Percentiles rank a stretch among this genome's conserved stretches.
These are phyloP conservation scores for Sapria himalayana DNA, from an alignment of 345 rosid genomes.

Conservation along the genomic window DNA sequence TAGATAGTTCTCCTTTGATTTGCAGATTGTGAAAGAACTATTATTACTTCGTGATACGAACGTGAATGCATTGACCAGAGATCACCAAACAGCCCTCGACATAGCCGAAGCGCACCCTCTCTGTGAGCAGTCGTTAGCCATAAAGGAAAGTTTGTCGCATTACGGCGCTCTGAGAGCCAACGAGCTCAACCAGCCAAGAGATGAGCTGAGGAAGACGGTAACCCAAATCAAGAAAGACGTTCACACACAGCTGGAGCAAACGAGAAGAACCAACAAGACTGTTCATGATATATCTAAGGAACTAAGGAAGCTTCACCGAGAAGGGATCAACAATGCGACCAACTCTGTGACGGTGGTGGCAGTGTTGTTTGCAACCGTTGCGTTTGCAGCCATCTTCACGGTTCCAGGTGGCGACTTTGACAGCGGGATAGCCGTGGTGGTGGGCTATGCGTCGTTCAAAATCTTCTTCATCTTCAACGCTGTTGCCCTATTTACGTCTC, in stretches of 20 bases:
- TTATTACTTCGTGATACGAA: conserved; percentile 44
- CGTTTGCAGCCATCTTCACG: conserved; percentile 68
- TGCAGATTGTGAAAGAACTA: conserved; percentile 62
- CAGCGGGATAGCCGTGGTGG: conserved; percentile 38
- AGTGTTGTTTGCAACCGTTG: conserved; percentile 82
- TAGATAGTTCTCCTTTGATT: background rate
- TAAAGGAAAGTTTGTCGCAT: conserved; percentile 33
- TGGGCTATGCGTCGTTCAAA: conserved; percentile 24
- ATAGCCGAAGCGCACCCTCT: conserved; percentile 66
- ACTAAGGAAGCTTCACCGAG: conserved; percentile 55
- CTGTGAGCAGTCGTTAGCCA: conserved; percentile 46
- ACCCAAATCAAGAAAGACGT: conserved; percentile 68
- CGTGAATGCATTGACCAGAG: conserved; percentile 61
- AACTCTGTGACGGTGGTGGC: conserved; percentile 83
- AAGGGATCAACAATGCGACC: conserved; percentile 69
- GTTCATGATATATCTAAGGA: conserved; percentile 64
- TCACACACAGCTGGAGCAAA: conserved; percentile 68
- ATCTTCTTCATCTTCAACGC: conserved; percentile 61
- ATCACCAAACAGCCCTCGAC: conserved; percentile 62
- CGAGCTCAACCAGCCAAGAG: conserved; percentile 58
- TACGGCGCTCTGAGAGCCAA: conserved; percentile 58
- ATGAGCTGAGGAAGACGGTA: conserved; percentile 60
- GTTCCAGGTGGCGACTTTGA: conserved; percentile 64
- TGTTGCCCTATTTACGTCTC: conserved; percentile 59
- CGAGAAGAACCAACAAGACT: conserved; percentile 64